Evolutionary conservation across 306 rosid genomes (phyloP), one percentile per base, ranked within the genome.

Genomic region (Ormosia emarginata): DNA sequence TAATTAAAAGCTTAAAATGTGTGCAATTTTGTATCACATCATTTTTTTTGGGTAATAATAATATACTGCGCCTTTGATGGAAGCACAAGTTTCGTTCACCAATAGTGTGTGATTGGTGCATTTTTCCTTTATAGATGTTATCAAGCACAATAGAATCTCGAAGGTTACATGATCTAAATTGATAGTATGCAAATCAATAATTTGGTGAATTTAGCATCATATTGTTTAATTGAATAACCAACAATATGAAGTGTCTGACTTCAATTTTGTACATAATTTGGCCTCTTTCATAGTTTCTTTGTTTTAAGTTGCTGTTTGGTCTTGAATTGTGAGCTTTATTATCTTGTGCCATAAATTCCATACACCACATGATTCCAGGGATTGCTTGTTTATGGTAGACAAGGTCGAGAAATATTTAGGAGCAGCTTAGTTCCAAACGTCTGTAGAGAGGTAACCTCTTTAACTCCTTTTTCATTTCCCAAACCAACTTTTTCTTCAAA

Each of bases 361-460:
- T 78, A 15, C 78, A 59, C 78, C 59, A 33, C 82, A 63, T 91
- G 85, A 70, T 89, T 87, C 62, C 90, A 95, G 99, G 98, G 99
- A 58, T 85, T 93, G 85, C 95, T 95, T 78, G 97, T 95, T 79
- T 95, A 92, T 81, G 99, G 99, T 50, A 88, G 85, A 90, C 91
- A 89, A 85, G 99, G 99, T 49, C 92, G 8, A 85, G 94, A 95
- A 89, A 93, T 95, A 83, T 92, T 86, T 86, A 88, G 93, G 77
- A 84, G 86, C 86, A 93, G 83, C 88, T 93, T 95, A 85, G 97
- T 93, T 81, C 90, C 83, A 78, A 58, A 71, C 56, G 81, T 95
- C 83, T 89, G 97, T 87, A 89, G 86, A 88, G 97, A 93, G 99
- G 98, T 93, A 85, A 83, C 37, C 43, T 81, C 71, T n/a, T 24